Conservation (phyloP, 345 rosid species). For the Salix viminalis region DNA sequence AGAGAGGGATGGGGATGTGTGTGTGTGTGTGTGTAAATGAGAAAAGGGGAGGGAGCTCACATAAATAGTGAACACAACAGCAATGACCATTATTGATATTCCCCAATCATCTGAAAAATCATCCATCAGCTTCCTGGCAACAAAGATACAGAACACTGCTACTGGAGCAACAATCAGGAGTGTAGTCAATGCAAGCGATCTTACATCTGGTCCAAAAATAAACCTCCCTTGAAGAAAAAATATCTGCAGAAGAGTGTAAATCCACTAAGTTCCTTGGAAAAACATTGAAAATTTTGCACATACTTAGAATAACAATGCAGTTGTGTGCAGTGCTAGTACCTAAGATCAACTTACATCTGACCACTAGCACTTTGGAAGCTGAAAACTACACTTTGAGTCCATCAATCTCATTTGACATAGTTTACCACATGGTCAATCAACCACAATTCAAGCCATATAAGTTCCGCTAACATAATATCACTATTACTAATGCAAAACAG, state of each 20-base stretch:
- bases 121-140: constrained; percentile 57
- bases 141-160: constrained; percentile 65
- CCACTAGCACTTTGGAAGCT: background rate
- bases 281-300: background rate
- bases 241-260: constrained; percentile 42
- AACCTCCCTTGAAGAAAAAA: constrained; percentile 71
- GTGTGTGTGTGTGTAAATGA: background rate
- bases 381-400: background rate
- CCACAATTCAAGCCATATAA: background rate
- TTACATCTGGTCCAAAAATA: constrained; percentile 92
- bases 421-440: constrained; percentile 1
- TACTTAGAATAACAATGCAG: background rate
- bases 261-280: constrained; percentile 1
- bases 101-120: constrained; percentile 69
- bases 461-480: background rate
- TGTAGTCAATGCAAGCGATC: constrained; percentile 56
- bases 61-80: constrained; percentile 43
- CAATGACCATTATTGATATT: constrained; percentile 45
- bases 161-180: constrained; percentile 72
- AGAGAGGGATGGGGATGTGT: background rate
- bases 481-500: background rate
- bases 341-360: background rate
- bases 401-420: background rate
- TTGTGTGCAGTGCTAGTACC: background rate
- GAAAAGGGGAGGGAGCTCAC: constrained; percentile 45